Conservation (phyloP, 2,329 filamentous ascomycete genomes). For the Stachybotrys chartarum region DNA sequence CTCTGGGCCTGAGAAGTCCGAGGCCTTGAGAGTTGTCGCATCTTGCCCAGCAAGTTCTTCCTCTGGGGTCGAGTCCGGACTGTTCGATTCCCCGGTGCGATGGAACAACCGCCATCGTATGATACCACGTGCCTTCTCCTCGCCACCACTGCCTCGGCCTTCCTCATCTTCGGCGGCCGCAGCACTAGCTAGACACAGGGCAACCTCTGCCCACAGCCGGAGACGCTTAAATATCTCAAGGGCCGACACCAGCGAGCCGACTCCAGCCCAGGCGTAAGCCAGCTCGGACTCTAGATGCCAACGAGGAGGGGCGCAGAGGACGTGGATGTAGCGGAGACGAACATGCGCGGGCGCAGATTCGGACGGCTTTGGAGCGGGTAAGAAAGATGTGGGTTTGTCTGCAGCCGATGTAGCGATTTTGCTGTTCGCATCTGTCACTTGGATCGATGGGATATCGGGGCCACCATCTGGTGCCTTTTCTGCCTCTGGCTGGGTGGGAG, state of each 20-base stretch:
- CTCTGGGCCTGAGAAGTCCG: slow-evolving; percentile 54
- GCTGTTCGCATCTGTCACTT: slow-evolving; percentile 31
- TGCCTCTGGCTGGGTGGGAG: slow-evolving; percentile 14
- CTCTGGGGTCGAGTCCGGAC: slow-evolving; percentile 31
- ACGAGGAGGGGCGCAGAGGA: slow-evolving; percentile 73
- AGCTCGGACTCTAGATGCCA: slow-evolving; percentile 96
- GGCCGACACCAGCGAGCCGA: slow-evolving; percentile 82
- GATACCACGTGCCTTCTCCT: slow-evolving; percentile 73
- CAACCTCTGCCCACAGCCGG: slow-evolving; percentile 90
- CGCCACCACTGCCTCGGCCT: slow-evolving; percentile 49
- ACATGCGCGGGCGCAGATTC: slow-evolving; percentile 75
- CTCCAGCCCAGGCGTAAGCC: slow-evolving; percentile 82
- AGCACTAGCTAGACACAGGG: slow-evolving; percentile 70
- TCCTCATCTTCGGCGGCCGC: slow-evolving; percentile 50
- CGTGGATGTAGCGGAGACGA: slow-evolving; percentile 76
- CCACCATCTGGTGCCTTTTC: slow-evolving; percentile 14
- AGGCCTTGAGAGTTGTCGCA: slow-evolving; percentile 45
- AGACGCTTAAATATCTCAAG: slow-evolving; percentile 94
- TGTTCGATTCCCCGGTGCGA: slow-evolving; percentile 35
- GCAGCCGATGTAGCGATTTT: slow-evolving; percentile 10
- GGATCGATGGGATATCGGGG: slow-evolving; percentile 35
- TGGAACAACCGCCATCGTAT: slow-evolving; percentile 75
- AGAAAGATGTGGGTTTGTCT: slow-evolving; percentile 63
- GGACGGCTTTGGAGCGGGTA: slow-evolving; percentile 65
- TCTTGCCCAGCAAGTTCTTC: slow-evolving; percentile 45